Percentiles rank a stretch among this genome's conserved stretches.
phyloP scores from a whole-genome alignment of 1,284 basidiomycete species.

The Tilletia walkeri region DNA sequence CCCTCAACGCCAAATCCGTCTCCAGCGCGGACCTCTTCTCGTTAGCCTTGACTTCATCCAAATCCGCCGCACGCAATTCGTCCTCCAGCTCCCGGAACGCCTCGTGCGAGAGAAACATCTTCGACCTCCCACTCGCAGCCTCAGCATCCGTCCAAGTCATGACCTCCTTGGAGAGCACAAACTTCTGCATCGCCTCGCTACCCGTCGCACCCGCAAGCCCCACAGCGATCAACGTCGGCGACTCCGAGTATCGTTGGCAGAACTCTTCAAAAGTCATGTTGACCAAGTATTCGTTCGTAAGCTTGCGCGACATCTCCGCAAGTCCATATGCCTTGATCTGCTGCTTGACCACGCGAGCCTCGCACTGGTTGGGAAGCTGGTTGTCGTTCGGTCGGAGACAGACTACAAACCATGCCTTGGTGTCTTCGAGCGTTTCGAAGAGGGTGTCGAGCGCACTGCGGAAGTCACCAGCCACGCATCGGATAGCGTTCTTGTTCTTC shows the following conservation, averaged over 20 bases:
- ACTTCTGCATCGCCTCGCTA: conserved; percentile 57
- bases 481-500: conserved; percentile 29
- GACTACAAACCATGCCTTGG: conserved; percentile 87
- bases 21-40: conserved; percentile 65
- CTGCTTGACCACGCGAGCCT: conserved; percentile 84
- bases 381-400: conserved; percentile 93
- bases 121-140: conserved; percentile 69
- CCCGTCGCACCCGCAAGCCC: conserved; percentile 61
- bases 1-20: conserved; percentile 65
- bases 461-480: conserved; percentile 83
- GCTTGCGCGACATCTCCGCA: conserved; percentile 65
- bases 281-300: conserved; percentile 59
- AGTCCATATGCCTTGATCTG: conserved; percentile 82
- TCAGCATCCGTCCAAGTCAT: conserved; percentile 71
- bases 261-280: conserved; percentile 85
- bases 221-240: conserved; percentile 40
- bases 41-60: conserved; percentile 63
- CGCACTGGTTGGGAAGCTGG: conserved; percentile 87
- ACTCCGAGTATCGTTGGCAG: conserved; percentile 64
- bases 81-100: conserved; percentile 91
- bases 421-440: conserved; percentile 83
- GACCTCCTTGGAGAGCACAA: conserved; percentile 61
- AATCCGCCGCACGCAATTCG: conserved; percentile 66
- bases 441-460: conserved; percentile 76
- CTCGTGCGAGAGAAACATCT: conserved; percentile 85